These are phyloP conservation scores for Skeletonema grethae DNA, from an alignment of 108 stramenopile species.

Conservation along the genomic window DNA sequence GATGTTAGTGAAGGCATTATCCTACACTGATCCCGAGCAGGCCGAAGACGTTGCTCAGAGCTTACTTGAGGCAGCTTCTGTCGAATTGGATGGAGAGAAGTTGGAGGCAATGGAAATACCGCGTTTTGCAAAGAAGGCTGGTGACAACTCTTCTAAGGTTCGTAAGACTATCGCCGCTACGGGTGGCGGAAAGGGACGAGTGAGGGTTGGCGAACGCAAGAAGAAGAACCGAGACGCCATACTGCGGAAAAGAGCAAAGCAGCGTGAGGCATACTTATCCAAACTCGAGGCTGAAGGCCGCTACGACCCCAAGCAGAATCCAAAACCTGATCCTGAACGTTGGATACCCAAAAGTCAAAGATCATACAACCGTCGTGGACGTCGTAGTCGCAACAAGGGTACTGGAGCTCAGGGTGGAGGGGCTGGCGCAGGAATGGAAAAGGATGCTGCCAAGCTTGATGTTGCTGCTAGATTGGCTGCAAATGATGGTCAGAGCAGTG, in stretches of 20 bases:
- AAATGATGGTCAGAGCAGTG: conserved; percentile 24
- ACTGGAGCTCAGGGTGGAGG: conserved; percentile 81
- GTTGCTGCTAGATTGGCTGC: conserved; percentile 87
- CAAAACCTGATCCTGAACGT: conserved; percentile 93
- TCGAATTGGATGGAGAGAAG: conserved; percentile 53
- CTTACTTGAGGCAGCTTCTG: conserved; percentile 29
- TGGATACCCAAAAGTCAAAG: conserved; percentile 95
- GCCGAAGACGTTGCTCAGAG: conserved; percentile 36
- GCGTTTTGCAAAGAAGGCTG: conserved; percentile 47
- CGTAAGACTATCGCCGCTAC: conserved; percentile 43
- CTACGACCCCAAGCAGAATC: conserved; percentile 79
- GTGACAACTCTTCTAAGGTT: conserved; percentile 22
- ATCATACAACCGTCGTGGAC: conserved; percentile 76
- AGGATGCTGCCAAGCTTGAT: conserved; percentile 91
- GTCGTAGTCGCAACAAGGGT: conserved; percentile 55
- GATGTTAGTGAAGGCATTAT: conserved; percentile 64
- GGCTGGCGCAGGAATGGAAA: conserved; percentile 80
- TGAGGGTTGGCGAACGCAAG: conserved; percentile 37
- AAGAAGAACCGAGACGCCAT: conserved; percentile 62
- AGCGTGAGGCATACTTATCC: conserved; percentile 67
- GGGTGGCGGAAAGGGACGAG: conserved; percentile 31
- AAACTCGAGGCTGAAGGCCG: conserved; percentile 62
- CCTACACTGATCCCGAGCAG: conserved; percentile 50
- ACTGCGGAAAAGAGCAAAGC: conserved; percentile 64
- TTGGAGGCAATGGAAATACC: conserved; percentile 74